phyloP scores from a whole-genome alignment of 106 monocot genomes.

The Xerophyta viscosa region DNA sequence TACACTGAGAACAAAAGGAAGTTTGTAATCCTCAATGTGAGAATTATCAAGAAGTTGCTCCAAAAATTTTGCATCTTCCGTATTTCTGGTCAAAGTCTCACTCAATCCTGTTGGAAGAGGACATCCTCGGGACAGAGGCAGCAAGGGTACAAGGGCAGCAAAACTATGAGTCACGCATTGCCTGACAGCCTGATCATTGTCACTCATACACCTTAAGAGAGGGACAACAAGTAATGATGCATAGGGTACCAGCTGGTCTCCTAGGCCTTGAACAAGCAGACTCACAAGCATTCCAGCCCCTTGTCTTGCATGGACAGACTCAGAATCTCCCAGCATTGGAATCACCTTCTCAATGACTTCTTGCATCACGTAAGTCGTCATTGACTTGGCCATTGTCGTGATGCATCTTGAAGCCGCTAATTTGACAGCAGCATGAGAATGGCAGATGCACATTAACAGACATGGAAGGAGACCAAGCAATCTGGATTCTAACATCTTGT shows the following conservation, averaged over 20 bases:
- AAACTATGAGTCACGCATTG: constrained; percentile 93
- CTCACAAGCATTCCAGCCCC: constrained; percentile 92
- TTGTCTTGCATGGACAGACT: constrained; percentile 73
- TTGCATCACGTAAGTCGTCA: constrained; percentile 68
- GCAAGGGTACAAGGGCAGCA: constrained; percentile 89
- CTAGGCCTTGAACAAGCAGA: constrained; percentile 83
- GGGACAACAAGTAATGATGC: constrained; percentile 93
- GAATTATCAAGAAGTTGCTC: constrained; percentile 98
- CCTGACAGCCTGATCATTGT: constrained; percentile 71
- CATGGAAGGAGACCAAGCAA: constrained; percentile 80
- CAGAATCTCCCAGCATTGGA: constrained; percentile 69
- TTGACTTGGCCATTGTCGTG: constrained; percentile 84
- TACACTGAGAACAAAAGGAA: constrained; percentile 65
- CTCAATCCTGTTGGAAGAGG: constrained; percentile 49
- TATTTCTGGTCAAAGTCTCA: constrained; percentile 59
- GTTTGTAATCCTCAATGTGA: constrained; percentile 91
- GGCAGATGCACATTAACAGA: constrained; percentile 62
- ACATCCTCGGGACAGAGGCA: constrained; percentile 77
- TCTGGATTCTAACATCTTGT: constrained; percentile 40
- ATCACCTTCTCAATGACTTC: constrained; percentile 69
- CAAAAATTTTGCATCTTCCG: constrained; percentile 81
- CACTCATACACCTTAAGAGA: constrained; percentile 89
- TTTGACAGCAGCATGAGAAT: constrained; percentile 85
- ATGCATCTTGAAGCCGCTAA: constrained; percentile 91
- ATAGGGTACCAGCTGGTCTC: constrained; percentile 77